These are phyloP conservation scores for Paraphaeosphaeria minitans DNA, from an alignment of 2,329 filamentous ascomycete species.

Conservation along the genomic window DNA sequence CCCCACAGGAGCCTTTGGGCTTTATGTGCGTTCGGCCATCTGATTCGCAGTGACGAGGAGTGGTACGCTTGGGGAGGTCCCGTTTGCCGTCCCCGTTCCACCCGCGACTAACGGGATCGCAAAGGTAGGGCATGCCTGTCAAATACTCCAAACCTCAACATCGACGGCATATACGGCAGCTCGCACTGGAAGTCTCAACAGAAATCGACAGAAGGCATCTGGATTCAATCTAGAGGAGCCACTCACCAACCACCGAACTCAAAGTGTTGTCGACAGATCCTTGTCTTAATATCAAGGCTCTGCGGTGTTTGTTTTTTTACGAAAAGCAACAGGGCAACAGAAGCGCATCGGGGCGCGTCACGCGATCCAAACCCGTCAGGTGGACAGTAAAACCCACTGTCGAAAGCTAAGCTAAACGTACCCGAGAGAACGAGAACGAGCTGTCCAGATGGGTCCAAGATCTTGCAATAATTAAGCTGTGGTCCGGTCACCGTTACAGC, in stretches of 20 bases:
- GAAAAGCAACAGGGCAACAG: neutral
- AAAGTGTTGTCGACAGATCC: neutral
- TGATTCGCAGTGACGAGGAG: constrained; percentile 1
- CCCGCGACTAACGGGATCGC: neutral
- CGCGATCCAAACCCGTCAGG: neutral
- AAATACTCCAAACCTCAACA: neutral
- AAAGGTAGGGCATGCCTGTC: constrained; percentile 3
- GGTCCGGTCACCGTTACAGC: neutral
- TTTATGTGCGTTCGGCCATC: neutral
- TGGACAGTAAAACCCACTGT: neutral
- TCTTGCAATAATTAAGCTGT: neutral
- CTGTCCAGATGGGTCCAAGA: neutral
- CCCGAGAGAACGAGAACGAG: neutral
- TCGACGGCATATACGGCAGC: neutral
- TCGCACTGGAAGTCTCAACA: neutral
- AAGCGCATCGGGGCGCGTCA: neutral
- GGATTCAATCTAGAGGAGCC: neutral
- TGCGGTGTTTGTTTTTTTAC: neutral
- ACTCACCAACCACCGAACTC: neutral
- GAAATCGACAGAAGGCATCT: neutral
- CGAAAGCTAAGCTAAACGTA: neutral
- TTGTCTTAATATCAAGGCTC: neutral
- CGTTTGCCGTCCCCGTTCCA: neutral
- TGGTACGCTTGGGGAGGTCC: neutral
- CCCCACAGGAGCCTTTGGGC: neutral